A percentile compares a stretch with the other conserved stretches of the same genome.
Evolutionary conservation across 768 basidiomycete species (phyloP).

Genomic region (Naganishia kalamii): DNA sequence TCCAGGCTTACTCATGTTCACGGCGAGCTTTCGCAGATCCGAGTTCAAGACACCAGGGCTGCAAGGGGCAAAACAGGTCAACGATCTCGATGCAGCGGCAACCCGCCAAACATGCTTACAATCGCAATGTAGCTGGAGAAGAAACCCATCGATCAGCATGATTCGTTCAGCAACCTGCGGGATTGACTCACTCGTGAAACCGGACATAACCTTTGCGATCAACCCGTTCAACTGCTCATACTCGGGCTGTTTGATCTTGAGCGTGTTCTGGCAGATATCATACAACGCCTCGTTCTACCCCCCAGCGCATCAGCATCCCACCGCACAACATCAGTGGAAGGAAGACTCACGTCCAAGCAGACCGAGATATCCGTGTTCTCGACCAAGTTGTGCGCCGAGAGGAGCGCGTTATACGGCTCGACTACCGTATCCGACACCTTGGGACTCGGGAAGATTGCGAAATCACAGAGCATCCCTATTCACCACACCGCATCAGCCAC

Average conservation of each 20-base stretch:
- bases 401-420: slow-evolving; percentile 44
- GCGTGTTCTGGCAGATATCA: slow-evolving; percentile 42
- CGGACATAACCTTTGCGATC: slow-evolving; percentile 86
- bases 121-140: slow-evolving; percentile 35
- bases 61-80: slow-evolving; percentile 1
- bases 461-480: slow-evolving; percentile 41
- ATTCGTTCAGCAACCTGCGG: not conserved
- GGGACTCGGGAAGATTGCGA: slow-evolving; percentile 44
- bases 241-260: slow-evolving; percentile 41
- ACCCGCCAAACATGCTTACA: not conserved
- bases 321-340: no score
- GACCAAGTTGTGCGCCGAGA: slow-evolving; percentile 43
- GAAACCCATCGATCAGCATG: not conserved
- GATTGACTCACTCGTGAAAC: slow-evolving; percentile 60
- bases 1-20: slow-evolving; percentile 39
- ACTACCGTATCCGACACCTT: slow-evolving; percentile 47
- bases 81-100: not conserved
- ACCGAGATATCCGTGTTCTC: slow-evolving; percentile 43
- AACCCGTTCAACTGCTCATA: slow-evolving; percentile 53
- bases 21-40: slow-evolving; percentile 46
- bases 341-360: slow-evolving; percentile 37
- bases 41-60: slow-evolving; percentile 46
- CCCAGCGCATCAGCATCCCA: not conserved
- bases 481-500: not conserved
- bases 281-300: slow-evolving; percentile 49